Conservation (phyloP, 768 basidiomycete genomes). For the Kondoa subrosea region DNA sequence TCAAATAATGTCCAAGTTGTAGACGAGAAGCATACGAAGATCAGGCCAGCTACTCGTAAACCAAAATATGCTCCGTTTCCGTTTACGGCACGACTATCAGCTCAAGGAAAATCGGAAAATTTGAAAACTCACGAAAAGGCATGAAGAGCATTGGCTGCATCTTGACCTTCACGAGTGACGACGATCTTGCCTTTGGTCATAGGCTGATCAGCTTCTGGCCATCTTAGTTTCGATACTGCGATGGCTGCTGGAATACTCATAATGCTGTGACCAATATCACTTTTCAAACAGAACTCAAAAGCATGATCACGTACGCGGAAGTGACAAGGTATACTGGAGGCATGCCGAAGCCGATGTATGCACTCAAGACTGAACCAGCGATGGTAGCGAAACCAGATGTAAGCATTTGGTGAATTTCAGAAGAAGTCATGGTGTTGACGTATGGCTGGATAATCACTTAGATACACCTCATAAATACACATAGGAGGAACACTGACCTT, state of each 20-base stretch:
- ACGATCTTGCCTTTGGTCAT: conserved; percentile 65
- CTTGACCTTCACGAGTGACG: conserved; percentile 56
- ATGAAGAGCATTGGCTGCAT: conserved; percentile 61
- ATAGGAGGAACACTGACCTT: conserved; percentile 66
- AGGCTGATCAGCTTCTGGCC: conserved; percentile 70
- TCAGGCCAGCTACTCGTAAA: conserved; percentile 17
- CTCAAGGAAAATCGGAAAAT: too few species aligned
- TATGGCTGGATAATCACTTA: conserved; percentile 6
- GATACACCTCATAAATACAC: conserved; percentile 34
- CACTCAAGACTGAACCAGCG: conserved; percentile 70
- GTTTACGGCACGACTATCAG: conserved; percentile 71
- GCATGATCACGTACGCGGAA: conserved; percentile 8
- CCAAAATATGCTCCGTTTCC: conserved; percentile 39
- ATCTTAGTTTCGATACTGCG: conserved; percentile 70
- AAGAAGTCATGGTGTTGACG: conserved; percentile 58
- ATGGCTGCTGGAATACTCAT: conserved; percentile 94
- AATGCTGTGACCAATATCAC: conserved; percentile 51
- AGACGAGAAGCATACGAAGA: background rate
- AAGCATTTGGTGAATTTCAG: conserved; percentile 16
- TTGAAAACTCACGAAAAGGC: conserved; percentile 66
- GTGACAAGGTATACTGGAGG: conserved; percentile 38
- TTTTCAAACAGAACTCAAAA: background rate
- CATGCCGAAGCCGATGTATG: conserved; percentile 47
- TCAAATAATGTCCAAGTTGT: conserved; percentile 31
- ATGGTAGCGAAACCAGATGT: conserved; percentile 64